These are phyloP conservation scores for Boletus insuetus DNA, from an alignment of 768 basidiomycete species.

Conservation along the genomic window DNA sequence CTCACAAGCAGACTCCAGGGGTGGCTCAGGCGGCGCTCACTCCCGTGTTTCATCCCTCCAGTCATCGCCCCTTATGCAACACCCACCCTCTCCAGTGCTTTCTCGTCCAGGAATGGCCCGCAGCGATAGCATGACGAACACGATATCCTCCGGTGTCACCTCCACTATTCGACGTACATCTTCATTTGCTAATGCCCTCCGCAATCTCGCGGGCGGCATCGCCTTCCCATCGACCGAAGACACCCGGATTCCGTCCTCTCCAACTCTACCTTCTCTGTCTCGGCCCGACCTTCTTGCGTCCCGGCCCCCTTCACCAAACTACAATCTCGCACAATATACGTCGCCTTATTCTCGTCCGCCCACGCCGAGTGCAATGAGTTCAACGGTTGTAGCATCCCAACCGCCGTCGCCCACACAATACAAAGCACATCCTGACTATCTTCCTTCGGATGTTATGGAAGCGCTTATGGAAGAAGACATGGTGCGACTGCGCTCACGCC, in stretches of 20 bases:
- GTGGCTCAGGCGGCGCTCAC: slow-evolving; percentile 31
- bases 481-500: slow-evolving; percentile 78
- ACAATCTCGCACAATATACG: slow-evolving; percentile 72
- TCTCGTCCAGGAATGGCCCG: slow-evolving; percentile 51
- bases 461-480: slow-evolving; percentile 93
- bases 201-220: slow-evolving; percentile 66
- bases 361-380: slow-evolving; percentile 35
- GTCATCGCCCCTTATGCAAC: slow-evolving; percentile 44
- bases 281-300: slow-evolving; percentile 41
- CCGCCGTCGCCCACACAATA: slow-evolving; percentile 34
- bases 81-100: slow-evolving; percentile 44
- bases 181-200: slow-evolving; percentile 75
- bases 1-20: slow-evolving; percentile 37
- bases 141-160: slow-evolving; percentile 58
- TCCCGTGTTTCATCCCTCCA: slow-evolving; percentile 49
- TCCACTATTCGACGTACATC: slow-evolving; percentile 75
- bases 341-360: slow-evolving; percentile 68
- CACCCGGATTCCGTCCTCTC: slow-evolving; percentile 37
- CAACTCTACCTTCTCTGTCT: slow-evolving; percentile 20
- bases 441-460: slow-evolving; percentile 79
- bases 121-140: slow-evolving; percentile 60
- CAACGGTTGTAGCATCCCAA: slow-evolving; percentile 24
- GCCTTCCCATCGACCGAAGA: slow-evolving; percentile 69
- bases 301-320: slow-evolving; percentile 73
- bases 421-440: slow-evolving; percentile 49